phyloP scores from a whole-genome alignment of 2,329 filamentous ascomycete species.

The Chalaropsis thielavioides region DNA sequence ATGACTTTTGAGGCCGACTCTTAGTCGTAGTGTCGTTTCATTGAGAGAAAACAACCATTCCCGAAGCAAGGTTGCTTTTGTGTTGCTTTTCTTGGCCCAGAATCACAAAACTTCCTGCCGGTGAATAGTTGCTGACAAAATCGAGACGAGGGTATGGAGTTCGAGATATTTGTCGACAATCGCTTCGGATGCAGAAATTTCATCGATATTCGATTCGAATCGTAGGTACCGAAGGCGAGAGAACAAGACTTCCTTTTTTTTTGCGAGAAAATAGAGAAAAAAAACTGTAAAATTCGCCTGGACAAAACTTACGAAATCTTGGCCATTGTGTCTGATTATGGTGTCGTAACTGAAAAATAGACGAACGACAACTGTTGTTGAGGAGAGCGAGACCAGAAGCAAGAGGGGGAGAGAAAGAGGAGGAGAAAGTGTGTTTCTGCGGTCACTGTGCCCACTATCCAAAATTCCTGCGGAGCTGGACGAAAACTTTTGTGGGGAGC shows the following conservation, averaged over 20 bases:
- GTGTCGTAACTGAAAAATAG: constrained; percentile 18
- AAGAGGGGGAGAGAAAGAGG: constrained; percentile 3
- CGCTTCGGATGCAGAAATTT: background rate
- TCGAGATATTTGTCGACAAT: background rate
- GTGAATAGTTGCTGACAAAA: background rate
- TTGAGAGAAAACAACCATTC: background rate
- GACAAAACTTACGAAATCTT: constrained; percentile 43
- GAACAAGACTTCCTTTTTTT: constrained; percentile 4
- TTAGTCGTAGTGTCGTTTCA: background rate
- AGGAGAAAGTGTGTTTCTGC: constrained; percentile 12
- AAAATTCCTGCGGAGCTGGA: constrained; percentile 8
- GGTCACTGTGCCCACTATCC: constrained; percentile 10
- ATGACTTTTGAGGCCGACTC: too few species aligned
- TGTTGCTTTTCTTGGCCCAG: background rate
- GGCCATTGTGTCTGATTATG: constrained; percentile 43
- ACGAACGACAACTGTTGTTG: constrained; percentile 17
- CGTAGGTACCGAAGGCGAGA: background rate
- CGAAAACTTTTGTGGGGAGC: constrained; percentile 12
- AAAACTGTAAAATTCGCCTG: constrained; percentile 10
- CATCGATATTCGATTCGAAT: background rate
- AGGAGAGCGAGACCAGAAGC: constrained; percentile 10
- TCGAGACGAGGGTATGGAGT: background rate
- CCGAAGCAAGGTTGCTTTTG: background rate
- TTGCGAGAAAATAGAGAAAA: background rate
- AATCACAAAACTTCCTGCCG: background rate